phyloP scores from a whole-genome alignment of 345 rosid species.

The Lenwebbia sp. region DNA sequence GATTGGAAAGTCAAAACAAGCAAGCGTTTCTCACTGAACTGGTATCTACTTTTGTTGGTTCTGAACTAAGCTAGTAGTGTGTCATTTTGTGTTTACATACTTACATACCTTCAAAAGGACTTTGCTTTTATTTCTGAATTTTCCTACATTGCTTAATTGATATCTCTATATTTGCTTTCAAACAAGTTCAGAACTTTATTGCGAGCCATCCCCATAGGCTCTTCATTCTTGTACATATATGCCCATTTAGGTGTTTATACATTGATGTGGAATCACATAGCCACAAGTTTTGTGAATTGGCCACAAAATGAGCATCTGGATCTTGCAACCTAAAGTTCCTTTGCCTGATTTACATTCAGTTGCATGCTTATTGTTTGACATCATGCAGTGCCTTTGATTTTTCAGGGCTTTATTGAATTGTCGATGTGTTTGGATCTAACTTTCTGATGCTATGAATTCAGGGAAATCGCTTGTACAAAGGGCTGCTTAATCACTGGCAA shows the following conservation, averaged over 20 bases:
- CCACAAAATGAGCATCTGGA: not conserved
- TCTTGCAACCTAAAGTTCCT: not conserved
- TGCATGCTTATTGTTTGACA: not conserved
- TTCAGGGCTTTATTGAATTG: not conserved
- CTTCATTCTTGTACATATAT: not conserved
- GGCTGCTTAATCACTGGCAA: conserved; percentile 91
- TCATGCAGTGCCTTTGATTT: not conserved
- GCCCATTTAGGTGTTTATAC: not conserved
- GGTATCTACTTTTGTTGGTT: conserved; percentile 31
- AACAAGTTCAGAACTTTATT: not conserved
- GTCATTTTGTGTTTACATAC: not conserved
- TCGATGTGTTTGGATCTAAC: not conserved
- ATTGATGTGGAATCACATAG: not conserved
- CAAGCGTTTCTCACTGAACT: conserved; percentile 95
- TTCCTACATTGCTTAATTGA: not conserved
- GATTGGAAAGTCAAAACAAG: conserved; percentile 93
- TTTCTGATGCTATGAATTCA: conserved; percentile 9
- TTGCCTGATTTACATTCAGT: not conserved
- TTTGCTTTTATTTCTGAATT: not conserved
- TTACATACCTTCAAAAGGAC: not conserved
- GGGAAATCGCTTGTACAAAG: conserved; percentile 85
- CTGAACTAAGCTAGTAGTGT: not conserved
- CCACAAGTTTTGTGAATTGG: not conserved
- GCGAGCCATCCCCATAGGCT: not conserved
- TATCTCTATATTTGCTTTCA: not conserved